Evolutionary conservation across 2,329 filamentous ascomycete species (phyloP).

Genomic region (Claviceps paspali): DNA sequence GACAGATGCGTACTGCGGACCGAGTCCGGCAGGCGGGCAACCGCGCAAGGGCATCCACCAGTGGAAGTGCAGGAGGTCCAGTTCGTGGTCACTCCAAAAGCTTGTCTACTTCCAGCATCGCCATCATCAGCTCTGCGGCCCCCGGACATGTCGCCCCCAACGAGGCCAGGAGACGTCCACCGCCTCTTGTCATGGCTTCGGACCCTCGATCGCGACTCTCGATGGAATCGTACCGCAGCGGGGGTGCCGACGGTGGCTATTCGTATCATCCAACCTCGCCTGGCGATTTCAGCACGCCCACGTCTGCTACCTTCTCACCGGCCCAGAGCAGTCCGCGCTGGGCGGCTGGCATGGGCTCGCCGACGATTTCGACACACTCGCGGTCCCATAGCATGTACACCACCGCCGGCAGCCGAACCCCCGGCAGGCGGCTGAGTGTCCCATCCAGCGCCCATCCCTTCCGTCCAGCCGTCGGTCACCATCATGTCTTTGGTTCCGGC

Average conservation of each 20-base stretch:
- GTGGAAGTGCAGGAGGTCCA: slow-evolving; percentile 55
- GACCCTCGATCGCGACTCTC: slow-evolving; percentile 53
- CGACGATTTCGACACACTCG: slow-evolving; percentile 51
- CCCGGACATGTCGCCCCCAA: no score
- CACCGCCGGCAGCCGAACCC: slow-evolving; percentile 46
- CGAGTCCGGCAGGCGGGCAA: slow-evolving; percentile 58
- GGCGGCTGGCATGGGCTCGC: slow-evolving; percentile 54
- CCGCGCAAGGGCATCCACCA: slow-evolving; percentile 62
- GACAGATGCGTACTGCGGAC: slow-evolving; percentile 71
- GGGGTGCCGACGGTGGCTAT: slow-evolving; percentile 48
- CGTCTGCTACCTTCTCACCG: slow-evolving; percentile 67
- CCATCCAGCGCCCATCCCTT: slow-evolving; percentile 64
- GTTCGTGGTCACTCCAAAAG: slow-evolving; percentile 71
- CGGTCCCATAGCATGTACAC: slow-evolving; percentile 58
- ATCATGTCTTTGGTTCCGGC: slow-evolving; percentile 38
- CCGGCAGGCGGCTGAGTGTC: slow-evolving; percentile 65
- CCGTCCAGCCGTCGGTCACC: slow-evolving; percentile 46
- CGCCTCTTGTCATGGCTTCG: slow-evolving; percentile 67
- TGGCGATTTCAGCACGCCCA: slow-evolving; percentile 66
- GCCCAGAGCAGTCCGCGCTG: slow-evolving; percentile 65
- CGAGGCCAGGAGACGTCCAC: slow-evolving; percentile 57
- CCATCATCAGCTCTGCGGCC: slow-evolving; percentile 50
- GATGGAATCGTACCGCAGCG: slow-evolving; percentile 52
- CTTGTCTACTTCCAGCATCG: slow-evolving; percentile 75
- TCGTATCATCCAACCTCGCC: slow-evolving; percentile 51